Evolutionary conservation across 23 red algal species (phyloP), one percentile per base, ranked within the genome.

Genomic region (Gracilaria caudata): DNA sequence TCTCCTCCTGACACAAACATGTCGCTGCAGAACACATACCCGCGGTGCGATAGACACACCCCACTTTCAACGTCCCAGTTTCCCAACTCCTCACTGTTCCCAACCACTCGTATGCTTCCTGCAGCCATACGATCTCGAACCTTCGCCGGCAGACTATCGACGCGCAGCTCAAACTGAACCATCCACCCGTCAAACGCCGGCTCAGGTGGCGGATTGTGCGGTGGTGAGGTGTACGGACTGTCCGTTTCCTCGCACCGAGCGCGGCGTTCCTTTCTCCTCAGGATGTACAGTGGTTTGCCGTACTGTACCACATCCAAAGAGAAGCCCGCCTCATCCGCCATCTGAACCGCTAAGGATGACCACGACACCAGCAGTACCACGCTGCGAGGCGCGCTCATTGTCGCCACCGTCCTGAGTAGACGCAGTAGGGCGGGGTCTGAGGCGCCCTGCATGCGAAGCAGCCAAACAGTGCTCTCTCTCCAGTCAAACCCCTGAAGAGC

Each of bases 301-400:
- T 43, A 75, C 21, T 47, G 21, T 2, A 49, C 39, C 43, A 28
- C n/a, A n/a, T 75, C 39, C 70, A 13, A 29, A 6, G 39, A 29
- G 25, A 75, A 75, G 7, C 70, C 70, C 19, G 70, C 43, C 9
- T 43, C 21, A 30, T 43, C 21, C 3, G 70, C 70, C 16, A 75
- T 36, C 4, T 75, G 39, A 21, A 47, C 37, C n/a, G 40, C 70
- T 40, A 41, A 9, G 13, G 40, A 2, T 21, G 37, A 46, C 39
- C 37, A 49, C n/a, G 70, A 75, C 35, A 75, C 3, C 70, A 75
- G 19, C 21, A 75, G 4, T 30, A 75, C 39, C 10, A 75, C 70
- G 40, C 70, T 75, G 37, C 39, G 47, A 68, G 64, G 64, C 2
- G 64, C 32, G 64, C 32, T 68, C 64, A 68, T 38, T 12, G 23